phyloP scores from a whole-genome alignment of 768 basidiomycete genomes.

The Myochromella boudieri region DNA sequence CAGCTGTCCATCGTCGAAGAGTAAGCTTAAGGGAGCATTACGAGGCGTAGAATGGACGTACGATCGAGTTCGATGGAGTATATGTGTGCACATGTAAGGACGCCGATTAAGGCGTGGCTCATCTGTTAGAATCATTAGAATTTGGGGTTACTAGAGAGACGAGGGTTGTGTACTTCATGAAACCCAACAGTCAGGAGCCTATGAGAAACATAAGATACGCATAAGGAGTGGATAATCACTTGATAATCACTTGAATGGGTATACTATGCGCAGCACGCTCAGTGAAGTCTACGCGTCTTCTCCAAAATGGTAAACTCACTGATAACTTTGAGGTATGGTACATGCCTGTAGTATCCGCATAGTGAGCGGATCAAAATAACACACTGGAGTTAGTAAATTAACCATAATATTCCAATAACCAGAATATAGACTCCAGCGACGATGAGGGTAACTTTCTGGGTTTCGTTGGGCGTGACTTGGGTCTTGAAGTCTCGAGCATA shows the following conservation, averaged over 20 bases:
- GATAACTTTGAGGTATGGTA: conserved; percentile 69
- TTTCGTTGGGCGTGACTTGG: conserved; percentile 61
- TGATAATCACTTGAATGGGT: conserved; percentile 90
- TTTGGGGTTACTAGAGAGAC: background rate
- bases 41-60: conserved; percentile 25
- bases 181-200: conserved; percentile 87
- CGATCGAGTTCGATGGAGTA: conserved; percentile 87
- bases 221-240: background rate
- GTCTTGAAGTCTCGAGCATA: conserved; percentile 41
- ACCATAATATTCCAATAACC: conserved; percentile 81
- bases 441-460: conserved; percentile 76
- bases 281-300: background rate
- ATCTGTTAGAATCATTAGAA: conserved; percentile 44
- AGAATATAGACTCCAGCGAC: conserved; percentile 77
- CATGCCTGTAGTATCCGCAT: conserved; percentile 53
- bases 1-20: conserved; percentile 45
- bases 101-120: conserved; percentile 81
- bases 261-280: conserved; percentile 48
- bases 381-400: too few relatives aligned
- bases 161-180: conserved; percentile 60
- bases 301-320: conserved; percentile 47
- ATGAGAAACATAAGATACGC: background rate
- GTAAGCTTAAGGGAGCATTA: background rate
- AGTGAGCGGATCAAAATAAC: background rate
- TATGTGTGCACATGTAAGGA: conserved; percentile 84